These are phyloP conservation scores for Liriodendron chinense DNA, from an alignment of 164 flowering plant genomes.

Conservation along the genomic window DNA sequence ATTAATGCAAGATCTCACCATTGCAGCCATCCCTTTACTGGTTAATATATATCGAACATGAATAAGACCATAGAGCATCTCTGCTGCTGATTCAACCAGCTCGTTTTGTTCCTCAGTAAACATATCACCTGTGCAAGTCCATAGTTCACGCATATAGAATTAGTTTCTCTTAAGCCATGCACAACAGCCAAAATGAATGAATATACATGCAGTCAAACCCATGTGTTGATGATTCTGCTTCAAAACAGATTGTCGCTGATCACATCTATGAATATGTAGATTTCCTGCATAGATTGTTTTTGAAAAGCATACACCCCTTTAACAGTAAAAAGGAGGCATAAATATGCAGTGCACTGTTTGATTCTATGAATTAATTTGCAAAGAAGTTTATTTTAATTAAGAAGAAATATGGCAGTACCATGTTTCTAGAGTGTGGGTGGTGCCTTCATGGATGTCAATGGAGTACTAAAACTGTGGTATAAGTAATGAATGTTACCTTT, in stretches of 20 bases:
- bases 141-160: slow-evolving; percentile 2
- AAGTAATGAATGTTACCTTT: no score
- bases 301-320: background rate
- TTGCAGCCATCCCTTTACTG: slow-evolving; percentile 74
- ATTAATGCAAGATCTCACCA: slow-evolving; percentile 38
- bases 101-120: slow-evolving; percentile 80
- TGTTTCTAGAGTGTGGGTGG: no score
- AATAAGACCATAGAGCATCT: slow-evolving; percentile 81
- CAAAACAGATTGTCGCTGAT: no score
- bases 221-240: no score
- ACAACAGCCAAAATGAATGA: background rate
- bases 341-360: background rate
- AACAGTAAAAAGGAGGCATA: background rate
- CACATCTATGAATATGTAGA: background rate
- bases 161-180: background rate
- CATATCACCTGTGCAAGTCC: slow-evolving; percentile 46
- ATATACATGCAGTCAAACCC: background rate
- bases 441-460: no score
- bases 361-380: background rate
- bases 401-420: no score
- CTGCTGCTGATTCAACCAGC: slow-evolving; percentile 76
- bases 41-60: slow-evolving; percentile 77
- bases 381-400: background rate
- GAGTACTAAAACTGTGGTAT: no score
- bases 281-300: background rate